These are phyloP conservation scores for Globisporangium orthogonon DNA, from an alignment of 352 stramenopile species.

Conservation along the genomic window DNA sequence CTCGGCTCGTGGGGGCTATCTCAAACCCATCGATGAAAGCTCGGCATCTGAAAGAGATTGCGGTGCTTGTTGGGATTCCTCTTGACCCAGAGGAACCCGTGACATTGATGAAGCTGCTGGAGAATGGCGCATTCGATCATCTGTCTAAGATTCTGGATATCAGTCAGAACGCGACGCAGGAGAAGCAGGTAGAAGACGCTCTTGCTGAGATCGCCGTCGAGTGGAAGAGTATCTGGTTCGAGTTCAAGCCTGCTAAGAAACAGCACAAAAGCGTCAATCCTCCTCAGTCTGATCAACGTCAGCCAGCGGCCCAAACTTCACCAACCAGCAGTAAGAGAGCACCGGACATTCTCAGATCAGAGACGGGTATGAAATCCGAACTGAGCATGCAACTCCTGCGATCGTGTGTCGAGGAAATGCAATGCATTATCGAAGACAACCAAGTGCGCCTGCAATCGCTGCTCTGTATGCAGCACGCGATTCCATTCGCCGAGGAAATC, in stretches of 20 bases:
- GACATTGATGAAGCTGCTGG: constrained; percentile 64
- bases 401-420: constrained; percentile 29
- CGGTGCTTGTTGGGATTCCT: constrained; percentile 29
- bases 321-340: background rate
- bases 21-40: constrained; percentile 62
- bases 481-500: constrained; percentile 40
- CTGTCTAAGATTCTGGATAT: constrained; percentile 47
- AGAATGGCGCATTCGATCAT: constrained; percentile 59
- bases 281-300: no score
- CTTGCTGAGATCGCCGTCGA: constrained; percentile 38
- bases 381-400: constrained; percentile 20
- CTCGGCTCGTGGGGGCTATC: constrained; percentile 56
- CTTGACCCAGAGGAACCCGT: constrained; percentile 46
- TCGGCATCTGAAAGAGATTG: constrained; percentile 55
- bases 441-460: constrained; percentile 41
- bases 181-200: constrained; percentile 53
- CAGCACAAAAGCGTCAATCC: background rate
- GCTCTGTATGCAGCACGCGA: constrained; percentile 34
- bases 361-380: background rate
- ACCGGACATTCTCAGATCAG: background rate
- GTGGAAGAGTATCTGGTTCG: constrained; percentile 37
- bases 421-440: constrained; percentile 57
- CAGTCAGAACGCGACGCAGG: constrained; percentile 54
- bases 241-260: constrained; percentile 27
- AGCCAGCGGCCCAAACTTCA: background rate